Evolutionary conservation across 2,329 filamentous ascomycete genomes (phyloP), one percentile per base, ranked within the genome.

Genomic region (Tolypocladium nubicola): DNA sequence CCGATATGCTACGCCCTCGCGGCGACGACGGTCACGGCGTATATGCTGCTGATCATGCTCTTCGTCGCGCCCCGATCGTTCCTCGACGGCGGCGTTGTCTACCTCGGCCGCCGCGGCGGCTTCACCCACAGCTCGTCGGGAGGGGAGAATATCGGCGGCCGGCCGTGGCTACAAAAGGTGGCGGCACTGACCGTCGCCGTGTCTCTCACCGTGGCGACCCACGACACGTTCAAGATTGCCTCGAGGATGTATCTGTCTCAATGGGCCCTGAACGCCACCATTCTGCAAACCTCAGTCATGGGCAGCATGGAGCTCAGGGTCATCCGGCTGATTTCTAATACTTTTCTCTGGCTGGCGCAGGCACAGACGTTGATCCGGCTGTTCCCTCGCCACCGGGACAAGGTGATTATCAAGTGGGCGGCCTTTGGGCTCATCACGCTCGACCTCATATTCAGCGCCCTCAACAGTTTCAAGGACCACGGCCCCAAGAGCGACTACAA

Each of bases 361-460:
- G 93, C 96, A 1, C 94, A 99, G 75, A 99, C 94, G 0, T 75
- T 99, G 58, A 97, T 97, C 64, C 88, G 94, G 56, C 79, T 99
- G 1, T 99, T 99, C 65, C 94, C 94, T 9, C 89, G 94, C 39
- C 93, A 97, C 68, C 89, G 95, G 67, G 94, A 99, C 74, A 97
- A 97, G 74, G 86, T 97, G 55, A 89, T 97, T 63, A 99, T 99
- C 75, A 97, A 97, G 75, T 99, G 93, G 93, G 90, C 93, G 19
- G 94, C 93, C 1, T 97, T 97, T 68, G 91, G 88, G 3, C 82
- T 99, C 58, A 97, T 99, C 66, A 83, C 90, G 0, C 80, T 97
- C 59, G 93, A 97, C 69, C 86, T 93, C 49, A 84, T 92, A 13
- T 99, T 99, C 71, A 92, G 88, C 67, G 90, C 88, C 53, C 81